Percentiles rank a stretch among this genome's conserved stretches.
Conservation (phyloP, 148 eudicot genomes). For the Rhododendron ovatum region DNA sequence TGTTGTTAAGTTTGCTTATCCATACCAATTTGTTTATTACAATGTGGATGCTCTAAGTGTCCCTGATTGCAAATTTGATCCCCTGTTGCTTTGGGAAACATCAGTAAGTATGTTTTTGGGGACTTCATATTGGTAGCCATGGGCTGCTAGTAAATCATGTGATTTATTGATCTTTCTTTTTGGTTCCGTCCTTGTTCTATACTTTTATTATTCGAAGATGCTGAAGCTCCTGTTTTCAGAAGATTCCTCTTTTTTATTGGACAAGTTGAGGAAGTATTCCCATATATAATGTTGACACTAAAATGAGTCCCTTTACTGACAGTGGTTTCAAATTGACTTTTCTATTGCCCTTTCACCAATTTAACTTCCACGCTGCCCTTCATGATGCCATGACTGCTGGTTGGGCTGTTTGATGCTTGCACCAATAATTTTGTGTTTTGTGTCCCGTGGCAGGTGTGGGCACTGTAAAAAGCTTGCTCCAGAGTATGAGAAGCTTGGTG, state of each 20-base stretch:
- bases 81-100: neutral
- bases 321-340: neutral
- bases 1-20: too few relatives aligned
- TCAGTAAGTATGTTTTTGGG: neutral
- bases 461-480: constrained; percentile 98
- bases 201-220: neutral
- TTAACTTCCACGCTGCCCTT: neutral
- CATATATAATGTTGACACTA: neutral
- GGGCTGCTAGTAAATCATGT: neutral
- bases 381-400: neutral
- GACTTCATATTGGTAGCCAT: neutral
- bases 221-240: neutral
- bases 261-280: neutral
- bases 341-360: neutral
- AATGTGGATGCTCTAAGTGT: too few relatives aligned
- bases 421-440: neutral
- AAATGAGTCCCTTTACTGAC: neutral
- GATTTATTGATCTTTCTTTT: neutral
- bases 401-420: neutral
- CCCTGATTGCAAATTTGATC: neutral
- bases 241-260: neutral
- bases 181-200: neutral
- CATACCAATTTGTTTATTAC: too few relatives aligned
- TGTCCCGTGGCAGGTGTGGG: constrained; percentile 65
- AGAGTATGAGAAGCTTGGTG: constrained; percentile 86